Base-by-base conservation (phyloP, 306 rosid genomes). In the Sphenostylis stenocarpa region DNA sequence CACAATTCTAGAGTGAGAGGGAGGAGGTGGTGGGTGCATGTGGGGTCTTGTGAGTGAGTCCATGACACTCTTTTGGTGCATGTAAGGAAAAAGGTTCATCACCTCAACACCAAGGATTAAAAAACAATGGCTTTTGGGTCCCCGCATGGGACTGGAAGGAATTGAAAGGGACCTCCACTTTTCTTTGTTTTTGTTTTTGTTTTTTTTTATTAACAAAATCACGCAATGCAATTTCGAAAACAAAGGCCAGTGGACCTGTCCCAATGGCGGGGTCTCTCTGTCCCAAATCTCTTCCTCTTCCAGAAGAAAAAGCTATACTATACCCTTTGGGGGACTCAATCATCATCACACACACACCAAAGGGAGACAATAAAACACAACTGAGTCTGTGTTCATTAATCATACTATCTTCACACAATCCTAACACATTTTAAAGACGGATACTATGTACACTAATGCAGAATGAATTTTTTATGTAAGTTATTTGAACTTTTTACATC, bases 281-380 rank as follows among this genome's bases (percentile, higher is more conserved):
- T 82, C 83, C 81, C 76, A 63, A 82, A 67, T 72, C 82, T 71
- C 83, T 76, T 76, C 73, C 73, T 78, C 84, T 83, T 77, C 77
- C 76, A 72, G 28, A 79, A 80, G 58, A 44, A 86, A 83, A 67
- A 82, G 82, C 20, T 48, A 73, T 71, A 39, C 60, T 85, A 75
- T 61, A 38, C n/a, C n/a, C n/a, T 2, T 43, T 13, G 38, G 72
- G 67, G 84, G 67, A 77, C 84, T 87, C 83, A 66, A 82, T 84
- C 65, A 87, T 91, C 84, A 87, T 87, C 44, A 57, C 84, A 82
- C 84, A 82, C 78, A 73, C n/a, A 1, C 52, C 81, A 69, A 77
- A 29, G 81, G 91, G 91, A 86, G 98, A 91, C 97, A 89, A 80
- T 82, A 93, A 84, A 84, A 89, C 95, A 89, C 94, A 83, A 88